Evolutionary conservation across 2,329 filamentous ascomycete species (phyloP), one percentile per base, ranked within the genome.

Genomic region (Talaromyces sp.): DNA sequence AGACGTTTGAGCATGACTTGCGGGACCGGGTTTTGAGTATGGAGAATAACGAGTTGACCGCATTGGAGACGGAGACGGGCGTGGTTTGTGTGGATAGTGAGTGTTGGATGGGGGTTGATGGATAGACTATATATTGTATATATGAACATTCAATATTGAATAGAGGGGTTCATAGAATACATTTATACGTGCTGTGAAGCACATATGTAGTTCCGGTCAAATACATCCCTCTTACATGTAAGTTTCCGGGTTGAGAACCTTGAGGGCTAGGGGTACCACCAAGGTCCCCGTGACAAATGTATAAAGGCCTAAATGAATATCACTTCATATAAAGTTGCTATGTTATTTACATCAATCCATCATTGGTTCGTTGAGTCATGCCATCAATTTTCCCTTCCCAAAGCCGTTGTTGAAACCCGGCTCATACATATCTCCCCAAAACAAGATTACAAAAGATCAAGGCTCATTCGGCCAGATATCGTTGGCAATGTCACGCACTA

Each of bases 401-500:
- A 12, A 27, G 10, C n/a, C 8, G 4, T 27, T 47, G 44, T 47
- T 47, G 50, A 52, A 52, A 31, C 12, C 23, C 23, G 23, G 23
- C 23, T 23, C 23, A 23, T 23, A 23, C 23, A 23, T 23, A 23
- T 23, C 23, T 23, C 23, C 23, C 23, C 23, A 23, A 23, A 23
- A 23, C 23, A 23, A 23, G 23, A 23, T 23, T 23, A 1, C 23
- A 23, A 23, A 61, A 64, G 44, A 54, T 68, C 65, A 85, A 65
- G 78, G 71, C 76, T 85, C 76, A 23, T 80, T 79, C 4, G 82
- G 81, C 90, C 89, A 93, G 62, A 92, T 83, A 69, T 88, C 85
- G 70, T 92, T 84, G 2, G 90, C 89, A 68, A 93, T 86, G 67
- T 86, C 80, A 65, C 89, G 83, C 18, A 92, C 88, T 58, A 93